These are phyloP conservation scores for Arthrobotrys sphaeroides DNA, from an alignment of 2,329 filamentous ascomycete species.

Conservation along the genomic window DNA sequence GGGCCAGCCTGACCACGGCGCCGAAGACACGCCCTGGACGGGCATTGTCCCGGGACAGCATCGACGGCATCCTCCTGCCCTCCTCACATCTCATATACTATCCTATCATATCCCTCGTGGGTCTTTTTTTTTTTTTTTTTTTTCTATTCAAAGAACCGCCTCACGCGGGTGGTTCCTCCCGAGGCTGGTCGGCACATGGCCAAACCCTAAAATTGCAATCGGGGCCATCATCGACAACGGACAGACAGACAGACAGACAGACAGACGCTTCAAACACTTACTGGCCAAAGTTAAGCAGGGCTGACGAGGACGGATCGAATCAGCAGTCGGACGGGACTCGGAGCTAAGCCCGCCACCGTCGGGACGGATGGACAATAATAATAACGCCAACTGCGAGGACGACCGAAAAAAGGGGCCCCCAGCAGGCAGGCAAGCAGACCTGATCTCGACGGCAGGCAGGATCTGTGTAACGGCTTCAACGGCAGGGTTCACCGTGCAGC, in stretches of 20 bases:
- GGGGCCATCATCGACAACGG: no score
- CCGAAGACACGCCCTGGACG: not conserved
- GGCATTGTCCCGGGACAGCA: slow-evolving; percentile 3
- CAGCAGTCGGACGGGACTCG: not conserved
- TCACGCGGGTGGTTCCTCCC: slow-evolving; percentile 8
- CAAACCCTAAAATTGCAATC: slow-evolving; percentile 4
- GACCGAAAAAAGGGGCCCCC: not conserved
- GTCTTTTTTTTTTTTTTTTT: no score
- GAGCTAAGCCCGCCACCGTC: not conserved
- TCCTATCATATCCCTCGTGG: not conserved
- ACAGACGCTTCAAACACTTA: not conserved
- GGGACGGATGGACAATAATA: no score
- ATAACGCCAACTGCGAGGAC: not conserved
- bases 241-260: no score
- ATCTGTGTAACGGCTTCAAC: slow-evolving; percentile 34
- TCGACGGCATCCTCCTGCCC: not conserved
- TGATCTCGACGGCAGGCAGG: not conserved
- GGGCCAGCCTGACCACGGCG: not conserved
- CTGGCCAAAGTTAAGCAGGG: no score
- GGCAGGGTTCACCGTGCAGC: slow-evolving; percentile 35
- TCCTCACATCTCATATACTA: not conserved
- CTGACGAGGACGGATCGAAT: no score
- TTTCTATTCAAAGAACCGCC: not conserved
- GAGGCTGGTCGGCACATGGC: slow-evolving; percentile 7
- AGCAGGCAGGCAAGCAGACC: not conserved